Percentiles rank a stretch among this genome's conserved stretches.
These are phyloP conservation scores for Biscogniauxia mediterranea DNA, from an alignment of 2,329 filamentous ascomycete genomes.

Conservation along the genomic window DNA sequence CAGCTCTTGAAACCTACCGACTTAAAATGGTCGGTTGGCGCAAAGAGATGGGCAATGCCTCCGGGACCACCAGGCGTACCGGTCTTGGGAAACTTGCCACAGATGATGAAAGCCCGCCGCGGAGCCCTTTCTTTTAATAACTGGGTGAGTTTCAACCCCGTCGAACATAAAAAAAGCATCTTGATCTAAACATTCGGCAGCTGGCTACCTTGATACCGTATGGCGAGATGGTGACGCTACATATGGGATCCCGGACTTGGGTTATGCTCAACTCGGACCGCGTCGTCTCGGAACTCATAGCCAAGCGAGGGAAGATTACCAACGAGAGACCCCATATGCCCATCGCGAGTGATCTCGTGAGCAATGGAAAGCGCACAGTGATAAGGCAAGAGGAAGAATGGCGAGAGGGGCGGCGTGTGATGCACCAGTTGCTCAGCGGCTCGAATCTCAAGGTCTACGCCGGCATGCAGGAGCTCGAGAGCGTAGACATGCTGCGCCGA, in stretches of 20 bases:
- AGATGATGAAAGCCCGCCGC: conserved; percentile 13
- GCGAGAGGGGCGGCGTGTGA: conserved; percentile 34
- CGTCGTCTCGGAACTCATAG: conserved; percentile 34
- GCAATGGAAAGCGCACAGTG: conserved; percentile 27
- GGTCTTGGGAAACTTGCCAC: conserved; percentile 13
- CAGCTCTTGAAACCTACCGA: conserved; percentile 1
- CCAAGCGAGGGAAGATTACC: conserved; percentile 32
- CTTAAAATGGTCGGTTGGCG: conserved; percentile 3
- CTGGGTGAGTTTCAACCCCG: conserved; percentile 6
- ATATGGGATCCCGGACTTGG: conserved; percentile 31
- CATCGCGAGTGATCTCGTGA: conserved; percentile 35
- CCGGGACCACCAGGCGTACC: conserved; percentile 11
- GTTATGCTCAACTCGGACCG: conserved; percentile 35
- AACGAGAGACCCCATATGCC: conserved; percentile 33
- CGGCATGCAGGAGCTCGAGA: conserved; percentile 33
- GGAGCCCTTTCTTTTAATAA: conserved; percentile 4
- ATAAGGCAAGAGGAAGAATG: conserved; percentile 23
- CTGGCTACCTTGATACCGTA: conserved; percentile 11
- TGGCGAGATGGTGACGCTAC: conserved; percentile 21
- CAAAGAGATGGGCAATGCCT: conserved; percentile 13
- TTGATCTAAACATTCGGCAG: background rate
- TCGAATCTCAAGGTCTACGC: conserved; percentile 30
- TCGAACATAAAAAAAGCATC: background rate
- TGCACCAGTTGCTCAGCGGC: conserved; percentile 36
- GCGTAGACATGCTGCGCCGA: conserved; percentile 28